Evolutionary conservation across 441 rosid genomes (phyloP).

Genomic region (California macrophylla): DNA sequence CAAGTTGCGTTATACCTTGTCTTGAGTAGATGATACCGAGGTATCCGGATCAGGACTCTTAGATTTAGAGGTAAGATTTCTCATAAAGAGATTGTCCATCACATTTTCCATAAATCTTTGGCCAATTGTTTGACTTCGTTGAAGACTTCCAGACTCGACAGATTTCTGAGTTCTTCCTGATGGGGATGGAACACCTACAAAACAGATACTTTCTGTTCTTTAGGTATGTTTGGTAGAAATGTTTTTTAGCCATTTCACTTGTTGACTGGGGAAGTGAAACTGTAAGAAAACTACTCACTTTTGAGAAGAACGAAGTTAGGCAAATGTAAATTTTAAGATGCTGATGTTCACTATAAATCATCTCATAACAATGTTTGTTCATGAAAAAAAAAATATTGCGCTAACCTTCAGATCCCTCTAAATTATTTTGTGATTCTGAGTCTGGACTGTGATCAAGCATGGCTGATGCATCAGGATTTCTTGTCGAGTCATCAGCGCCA

Average conservation of each 20-base stretch:
- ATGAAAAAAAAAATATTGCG: constrained; percentile 9
- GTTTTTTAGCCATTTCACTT: neutral
- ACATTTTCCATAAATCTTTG: constrained; percentile 73
- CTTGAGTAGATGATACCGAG: constrained; percentile 63
- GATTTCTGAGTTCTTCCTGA: constrained; percentile 64
- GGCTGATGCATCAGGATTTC: constrained; percentile 18
- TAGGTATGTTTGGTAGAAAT: neutral
- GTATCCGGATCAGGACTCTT: constrained; percentile 47
- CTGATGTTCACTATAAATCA: constrained; percentile 9
- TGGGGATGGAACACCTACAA: constrained; percentile 73
- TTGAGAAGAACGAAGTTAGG: neutral
- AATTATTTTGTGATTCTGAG: constrained; percentile 27
- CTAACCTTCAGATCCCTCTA: constrained; percentile 69
- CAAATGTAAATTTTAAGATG: constrained; percentile 3
- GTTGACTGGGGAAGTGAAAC: neutral
- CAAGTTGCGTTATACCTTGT: constrained; percentile 43
- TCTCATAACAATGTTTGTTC: neutral
- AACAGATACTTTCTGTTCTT: constrained; percentile 15
- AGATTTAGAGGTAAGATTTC: constrained; percentile 75
- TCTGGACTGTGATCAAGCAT: constrained; percentile 30
- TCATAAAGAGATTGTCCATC: constrained; percentile 82
- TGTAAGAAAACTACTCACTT: constrained; percentile 1
- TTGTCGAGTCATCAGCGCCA: constrained; percentile 28
- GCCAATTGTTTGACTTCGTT: constrained; percentile 74
- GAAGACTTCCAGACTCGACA: constrained; percentile 47